These are phyloP conservation scores for Fusarium sp. DNA, from an alignment of 2,329 filamentous ascomycete species.

Conservation along the genomic window DNA sequence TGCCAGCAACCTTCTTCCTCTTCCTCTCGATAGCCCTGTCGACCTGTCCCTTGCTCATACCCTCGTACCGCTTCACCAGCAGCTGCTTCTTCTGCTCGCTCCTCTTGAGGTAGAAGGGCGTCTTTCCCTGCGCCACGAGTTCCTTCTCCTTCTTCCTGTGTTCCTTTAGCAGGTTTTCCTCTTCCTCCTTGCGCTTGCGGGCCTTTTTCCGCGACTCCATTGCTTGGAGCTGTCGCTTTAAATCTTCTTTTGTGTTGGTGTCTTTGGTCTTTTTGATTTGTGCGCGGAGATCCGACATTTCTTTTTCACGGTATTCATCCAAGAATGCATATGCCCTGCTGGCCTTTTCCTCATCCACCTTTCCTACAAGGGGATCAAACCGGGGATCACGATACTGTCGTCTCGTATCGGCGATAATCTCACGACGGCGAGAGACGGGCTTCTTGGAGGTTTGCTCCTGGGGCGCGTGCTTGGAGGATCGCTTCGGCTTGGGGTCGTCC, in stretches of 20 bases:
- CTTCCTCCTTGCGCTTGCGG: constrained; percentile 74
- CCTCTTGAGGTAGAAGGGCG: constrained; percentile 92
- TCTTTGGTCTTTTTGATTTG: constrained; percentile 75
- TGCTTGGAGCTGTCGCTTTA: constrained; percentile 79
- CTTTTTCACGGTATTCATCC: constrained; percentile 84
- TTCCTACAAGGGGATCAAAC: constrained; percentile 74
- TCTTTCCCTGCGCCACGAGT: constrained; percentile 86
- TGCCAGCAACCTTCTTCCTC: constrained; percentile 87
- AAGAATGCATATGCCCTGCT: constrained; percentile 87
- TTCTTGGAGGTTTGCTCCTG: constrained; percentile 83
- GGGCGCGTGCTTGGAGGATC: constrained; percentile 87
- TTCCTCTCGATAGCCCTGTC: constrained; percentile 86
- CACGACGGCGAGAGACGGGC: constrained; percentile 83
- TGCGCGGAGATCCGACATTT: constrained; percentile 79
- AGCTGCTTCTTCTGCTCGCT: constrained; percentile 90
- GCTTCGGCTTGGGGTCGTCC: constrained; percentile 46
- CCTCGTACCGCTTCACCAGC: constrained; percentile 80
- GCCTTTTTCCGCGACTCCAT: constrained; percentile 84
- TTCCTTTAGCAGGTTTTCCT: constrained; percentile 75
- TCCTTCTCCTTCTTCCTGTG: constrained; percentile 88
- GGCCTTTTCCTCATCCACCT: constrained; percentile 66
- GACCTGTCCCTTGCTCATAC: constrained; percentile 86
- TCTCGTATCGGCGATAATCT: constrained; percentile 68
- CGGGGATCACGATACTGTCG: constrained; percentile 84
- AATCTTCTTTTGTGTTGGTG: constrained; percentile 69